A percentile compares a stretch with the other conserved stretches of the same genome.
Conservation (phyloP, 2,329 filamentous ascomycete species). For the Pyrenophora tritici-repentis region DNA sequence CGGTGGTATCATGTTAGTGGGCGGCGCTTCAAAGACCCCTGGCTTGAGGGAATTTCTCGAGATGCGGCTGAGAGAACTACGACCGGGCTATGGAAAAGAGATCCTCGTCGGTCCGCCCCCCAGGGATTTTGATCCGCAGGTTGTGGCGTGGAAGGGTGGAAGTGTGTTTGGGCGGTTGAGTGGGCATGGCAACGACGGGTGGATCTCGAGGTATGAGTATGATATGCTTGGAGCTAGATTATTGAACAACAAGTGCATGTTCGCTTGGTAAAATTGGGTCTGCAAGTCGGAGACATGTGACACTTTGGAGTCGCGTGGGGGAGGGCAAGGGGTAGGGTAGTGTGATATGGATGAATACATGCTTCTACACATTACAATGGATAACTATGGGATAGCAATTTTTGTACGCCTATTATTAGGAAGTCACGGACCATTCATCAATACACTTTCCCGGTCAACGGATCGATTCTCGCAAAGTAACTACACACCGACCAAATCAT, state of each 20-base stretch:
- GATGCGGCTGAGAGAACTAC: constrained; percentile 72
- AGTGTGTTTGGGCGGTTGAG: constrained; percentile 92
- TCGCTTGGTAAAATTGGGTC: constrained; percentile 41
- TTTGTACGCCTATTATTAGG: no score
- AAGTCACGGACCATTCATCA: no score
- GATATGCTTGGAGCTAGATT: constrained; percentile 81
- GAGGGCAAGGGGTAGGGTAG: no score
- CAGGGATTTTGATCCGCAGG: constrained; percentile 92
- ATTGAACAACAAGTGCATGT: constrained; percentile 60
- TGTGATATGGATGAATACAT: no score
- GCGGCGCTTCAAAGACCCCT: constrained; percentile 53
- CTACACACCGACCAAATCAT: no score
- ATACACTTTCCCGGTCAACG: no score
- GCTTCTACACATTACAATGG: no score
- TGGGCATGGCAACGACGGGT: constrained; percentile 82
- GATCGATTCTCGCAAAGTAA: no score
- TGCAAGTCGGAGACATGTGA: not conserved
- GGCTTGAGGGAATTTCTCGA: constrained; percentile 83
- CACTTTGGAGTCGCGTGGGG: no score
- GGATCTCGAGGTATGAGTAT: constrained; percentile 87
- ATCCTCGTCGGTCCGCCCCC: constrained; percentile 73
- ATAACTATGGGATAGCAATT: no score
- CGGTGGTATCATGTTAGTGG: constrained; percentile 49
- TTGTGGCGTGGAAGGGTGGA: constrained; percentile 97
- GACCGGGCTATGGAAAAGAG: constrained; percentile 67